Base-by-base conservation (phyloP, 768 basidiomycete genomes). In the Hygrocybe coccinea region DNA sequence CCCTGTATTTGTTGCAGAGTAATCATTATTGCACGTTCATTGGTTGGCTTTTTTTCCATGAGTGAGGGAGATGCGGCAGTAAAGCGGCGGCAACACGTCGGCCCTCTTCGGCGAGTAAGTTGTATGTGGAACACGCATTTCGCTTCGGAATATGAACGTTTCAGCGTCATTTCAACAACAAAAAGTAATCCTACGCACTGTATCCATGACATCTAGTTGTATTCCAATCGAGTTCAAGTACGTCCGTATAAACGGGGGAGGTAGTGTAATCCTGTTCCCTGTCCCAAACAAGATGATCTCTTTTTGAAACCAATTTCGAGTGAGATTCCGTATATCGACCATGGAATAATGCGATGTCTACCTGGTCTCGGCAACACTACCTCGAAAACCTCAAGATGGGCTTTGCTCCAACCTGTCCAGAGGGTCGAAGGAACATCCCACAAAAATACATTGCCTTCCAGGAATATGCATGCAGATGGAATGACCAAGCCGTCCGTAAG, bases 81-180 rank as follows among this genome's bases (percentile, higher is more conserved):
- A 97, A 70, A 2, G 94, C 95, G 12, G 91, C 94, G 38, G 93
- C 91, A 11, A 97, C 91, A 22, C 88, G 85, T 51, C 95, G 78
- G 6, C 95, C 95, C 71, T 99, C 95, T 68, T 99, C 95, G 0
- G 87, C 72, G 45, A 99, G 78, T 21, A 99, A 68, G 69, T 99
- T 97, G 70, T 94, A 99, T 0, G 95, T 97, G 24, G 95, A 87
- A 63, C 91, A 94, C 15, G 95, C 95, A 66, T 95, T 97, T 64
- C 91, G 76, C 94, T 89, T 54, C 17, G 4, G 41, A 60, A 29
- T 29, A 29, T 29, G 29, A 45, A 50, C 9, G 24, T 45, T 24
- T 35, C 35, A 14, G 47, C 51, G 34, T 33, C 29, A 55, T 38
- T 50, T 22, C 34, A 9, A 15, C 44, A 33, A 46, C 29, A 50